A percentile compares a stretch with the other conserved stretches of the same genome.
Conservation (phyloP, 306 rosid species). For the Gastrolobium villosum region DNA sequence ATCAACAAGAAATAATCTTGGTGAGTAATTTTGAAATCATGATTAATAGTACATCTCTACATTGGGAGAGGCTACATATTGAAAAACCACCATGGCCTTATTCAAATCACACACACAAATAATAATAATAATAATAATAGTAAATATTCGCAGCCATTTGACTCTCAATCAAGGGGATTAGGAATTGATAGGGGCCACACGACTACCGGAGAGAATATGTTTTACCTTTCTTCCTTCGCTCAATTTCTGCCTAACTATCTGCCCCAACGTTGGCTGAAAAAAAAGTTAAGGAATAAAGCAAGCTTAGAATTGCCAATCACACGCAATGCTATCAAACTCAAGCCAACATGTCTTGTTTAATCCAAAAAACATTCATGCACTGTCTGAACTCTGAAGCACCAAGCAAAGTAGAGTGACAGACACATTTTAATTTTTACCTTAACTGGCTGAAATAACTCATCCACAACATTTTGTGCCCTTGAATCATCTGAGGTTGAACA, state of each 20-base stretch:
- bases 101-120: neutral
- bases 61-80: neutral
- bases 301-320: constrained; percentile 44
- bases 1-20: neutral
- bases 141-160: neutral
- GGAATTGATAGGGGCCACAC: neutral
- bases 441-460: constrained; percentile 77
- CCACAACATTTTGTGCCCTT: constrained; percentile 77
- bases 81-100: neutral
- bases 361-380: constrained; percentile 22
- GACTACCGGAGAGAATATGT: constrained; percentile 22
- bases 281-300: constrained; percentile 45
- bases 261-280: constrained; percentile 88
- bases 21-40: neutral
- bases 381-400: constrained; percentile 26
- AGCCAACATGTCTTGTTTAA: neutral
- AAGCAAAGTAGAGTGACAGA: constrained; percentile 3
- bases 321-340: constrained; percentile 33
- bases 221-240: constrained; percentile 97
- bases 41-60: neutral
- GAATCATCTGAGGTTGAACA: constrained; percentile 63
- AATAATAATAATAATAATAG: neutral
- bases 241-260: constrained; percentile 90
- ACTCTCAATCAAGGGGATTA: constrained; percentile 2
- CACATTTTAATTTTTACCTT: constrained; percentile 59